Conservation (phyloP, 2,329 filamentous ascomycete genomes). For the Tolypocladium amazonense region DNA sequence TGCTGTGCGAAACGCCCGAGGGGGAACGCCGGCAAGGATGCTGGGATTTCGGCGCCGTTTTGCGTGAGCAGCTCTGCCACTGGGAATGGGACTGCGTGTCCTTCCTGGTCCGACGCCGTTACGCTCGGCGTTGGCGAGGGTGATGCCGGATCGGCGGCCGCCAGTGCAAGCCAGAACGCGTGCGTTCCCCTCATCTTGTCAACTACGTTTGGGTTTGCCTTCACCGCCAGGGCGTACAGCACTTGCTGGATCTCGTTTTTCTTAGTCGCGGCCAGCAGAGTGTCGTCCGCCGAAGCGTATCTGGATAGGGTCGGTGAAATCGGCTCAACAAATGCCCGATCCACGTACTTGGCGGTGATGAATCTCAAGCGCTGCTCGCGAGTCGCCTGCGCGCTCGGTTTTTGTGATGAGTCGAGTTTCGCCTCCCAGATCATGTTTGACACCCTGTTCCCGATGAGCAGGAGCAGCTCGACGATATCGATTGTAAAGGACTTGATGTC, state of each 20-base stretch:
- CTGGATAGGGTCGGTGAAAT: slow-evolving; percentile 66
- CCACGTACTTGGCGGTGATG: slow-evolving; percentile 90
- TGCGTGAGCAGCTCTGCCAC: slow-evolving; percentile 86
- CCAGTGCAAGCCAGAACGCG: slow-evolving; percentile 80
- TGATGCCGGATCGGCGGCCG: slow-evolving; percentile 81
- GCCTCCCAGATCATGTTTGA: slow-evolving; percentile 98
- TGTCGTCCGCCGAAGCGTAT: slow-evolving; percentile 74
- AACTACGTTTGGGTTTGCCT: slow-evolving; percentile 74
- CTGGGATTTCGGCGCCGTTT: slow-evolving; percentile 83
- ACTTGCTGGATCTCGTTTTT: slow-evolving; percentile 92
- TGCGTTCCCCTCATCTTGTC: slow-evolving; percentile 86
- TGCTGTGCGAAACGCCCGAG: slow-evolving; percentile 69
- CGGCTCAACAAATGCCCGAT: slow-evolving; percentile 69
- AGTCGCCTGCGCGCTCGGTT: slow-evolving; percentile 66
- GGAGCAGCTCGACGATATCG: slow-evolving; percentile 88
- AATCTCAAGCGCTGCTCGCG: slow-evolving; percentile 88
- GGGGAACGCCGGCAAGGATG: slow-evolving; percentile 66
- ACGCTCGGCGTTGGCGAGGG: slow-evolving; percentile 44
- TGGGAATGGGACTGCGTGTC: slow-evolving; percentile 62
- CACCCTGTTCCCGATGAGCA: slow-evolving; percentile 85
- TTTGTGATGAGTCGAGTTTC: slow-evolving; percentile 60
- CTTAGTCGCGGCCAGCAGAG: slow-evolving; percentile 84
- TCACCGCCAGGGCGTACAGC: slow-evolving; percentile 77
- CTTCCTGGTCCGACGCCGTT: slow-evolving; percentile 29
- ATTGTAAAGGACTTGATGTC: slow-evolving; percentile 94